Conservation (phyloP, 1,284 basidiomycete genomes). For the Ceratobasidium theobromae region DNA sequence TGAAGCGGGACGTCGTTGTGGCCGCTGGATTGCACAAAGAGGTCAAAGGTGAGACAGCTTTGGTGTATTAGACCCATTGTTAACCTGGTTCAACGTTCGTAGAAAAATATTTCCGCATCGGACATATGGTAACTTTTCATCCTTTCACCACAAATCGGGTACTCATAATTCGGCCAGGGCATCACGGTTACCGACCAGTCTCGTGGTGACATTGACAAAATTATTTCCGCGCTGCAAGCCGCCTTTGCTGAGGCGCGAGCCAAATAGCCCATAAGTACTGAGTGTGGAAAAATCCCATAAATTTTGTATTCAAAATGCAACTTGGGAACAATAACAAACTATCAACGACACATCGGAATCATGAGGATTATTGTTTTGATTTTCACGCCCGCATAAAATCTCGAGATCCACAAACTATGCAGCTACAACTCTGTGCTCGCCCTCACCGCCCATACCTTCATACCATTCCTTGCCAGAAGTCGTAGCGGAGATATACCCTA, state of each 20-base stretch:
- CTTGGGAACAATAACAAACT: constrained; percentile 37
- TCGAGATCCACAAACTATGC: constrained; percentile 31
- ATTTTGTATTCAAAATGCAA: not conserved
- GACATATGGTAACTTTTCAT: constrained; percentile 48
- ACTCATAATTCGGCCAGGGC: constrained; percentile 53
- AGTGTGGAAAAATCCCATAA: not conserved
- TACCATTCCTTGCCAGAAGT: constrained; percentile 81
- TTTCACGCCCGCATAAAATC: not conserved
- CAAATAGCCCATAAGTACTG: constrained; percentile 35
- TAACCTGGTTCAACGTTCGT: constrained; percentile 33
- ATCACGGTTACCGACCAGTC: constrained; percentile 69
- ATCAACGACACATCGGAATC: not conserved
- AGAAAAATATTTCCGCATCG: constrained; percentile 82
- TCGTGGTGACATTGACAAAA: constrained; percentile 75
- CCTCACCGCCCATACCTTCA: constrained; percentile 74
- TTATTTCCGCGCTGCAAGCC: constrained; percentile 68
- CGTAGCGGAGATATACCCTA: constrained; percentile 80
- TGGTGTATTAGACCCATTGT: constrained; percentile 3
- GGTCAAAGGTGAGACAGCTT: constrained; percentile 71
- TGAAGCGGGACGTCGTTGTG: constrained; percentile 72
- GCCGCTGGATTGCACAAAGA: constrained; percentile 88
- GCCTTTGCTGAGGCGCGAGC: constrained; percentile 49
- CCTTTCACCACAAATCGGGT: constrained; percentile 19
- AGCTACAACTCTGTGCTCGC: constrained; percentile 45
- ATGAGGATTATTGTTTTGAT: not conserved